Evolutionary conservation across 495 filamentous ascomycete species (phyloP).

Genomic region (Parathielavia appendiculata): DNA sequence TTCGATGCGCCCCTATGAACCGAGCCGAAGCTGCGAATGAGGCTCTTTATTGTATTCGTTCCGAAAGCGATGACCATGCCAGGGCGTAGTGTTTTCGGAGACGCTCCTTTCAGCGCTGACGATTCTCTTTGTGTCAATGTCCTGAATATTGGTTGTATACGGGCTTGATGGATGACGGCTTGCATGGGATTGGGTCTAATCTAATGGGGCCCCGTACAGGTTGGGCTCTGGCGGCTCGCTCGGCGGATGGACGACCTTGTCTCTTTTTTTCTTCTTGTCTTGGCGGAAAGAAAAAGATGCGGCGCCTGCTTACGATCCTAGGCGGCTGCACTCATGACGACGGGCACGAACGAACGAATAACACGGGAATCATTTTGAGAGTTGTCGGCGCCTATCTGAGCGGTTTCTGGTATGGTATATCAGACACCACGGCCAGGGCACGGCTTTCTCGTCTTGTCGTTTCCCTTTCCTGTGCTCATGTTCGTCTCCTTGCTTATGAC

Average conservation of each 20-base stretch:
- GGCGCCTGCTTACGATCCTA: constrained; percentile 24
- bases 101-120: constrained; percentile 26
- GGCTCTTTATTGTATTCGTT: constrained; percentile 34
- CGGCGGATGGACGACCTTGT: constrained; percentile 22
- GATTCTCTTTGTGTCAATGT: constrained; percentile 24
- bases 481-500: constrained; percentile 25
- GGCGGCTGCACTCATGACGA: constrained; percentile 13
- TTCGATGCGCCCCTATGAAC: no score
- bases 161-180: constrained; percentile 31
- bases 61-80: constrained; percentile 18
- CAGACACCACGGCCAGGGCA: background rate
- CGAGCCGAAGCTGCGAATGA: background rate
- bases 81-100: constrained; percentile 12
- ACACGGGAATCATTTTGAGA: background rate
- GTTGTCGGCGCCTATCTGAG: no score
- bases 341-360: background rate
- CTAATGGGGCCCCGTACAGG: constrained; percentile 3
- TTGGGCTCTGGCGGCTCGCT: constrained; percentile 3
- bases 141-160: constrained; percentile 36
- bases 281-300: constrained; percentile 8
- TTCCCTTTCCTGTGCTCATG: constrained; percentile 9
- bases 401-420: background rate
- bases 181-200: constrained; percentile 19
- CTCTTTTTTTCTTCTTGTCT: constrained; percentile 5
- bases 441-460: constrained; percentile 8